Evolutionary conservation across 2,329 filamentous ascomycete genomes (phyloP).

Genomic region (Talaromyces sp.): DNA sequence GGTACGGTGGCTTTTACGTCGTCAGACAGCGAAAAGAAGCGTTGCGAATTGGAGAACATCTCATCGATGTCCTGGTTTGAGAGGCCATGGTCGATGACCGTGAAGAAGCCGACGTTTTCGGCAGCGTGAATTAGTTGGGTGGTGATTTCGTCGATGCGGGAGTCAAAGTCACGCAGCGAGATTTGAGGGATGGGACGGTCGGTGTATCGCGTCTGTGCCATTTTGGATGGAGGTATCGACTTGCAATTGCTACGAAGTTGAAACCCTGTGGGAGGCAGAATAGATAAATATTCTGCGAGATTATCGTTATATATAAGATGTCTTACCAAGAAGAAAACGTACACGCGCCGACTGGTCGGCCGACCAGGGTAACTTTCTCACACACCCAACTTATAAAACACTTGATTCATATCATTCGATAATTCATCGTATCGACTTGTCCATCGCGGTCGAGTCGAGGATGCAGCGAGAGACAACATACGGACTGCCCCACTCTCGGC

Average conservation of each 20-base stretch:
- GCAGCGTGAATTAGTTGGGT: constrained; percentile 51
- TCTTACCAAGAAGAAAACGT: not conserved
- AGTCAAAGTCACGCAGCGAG: constrained; percentile 53
- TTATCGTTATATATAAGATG: not conserved
- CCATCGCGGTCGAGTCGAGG: not conserved
- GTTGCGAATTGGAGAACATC: constrained; percentile 50
- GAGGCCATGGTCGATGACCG: constrained; percentile 55
- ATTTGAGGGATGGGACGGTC: constrained; percentile 49
- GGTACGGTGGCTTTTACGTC: constrained; percentile 53
- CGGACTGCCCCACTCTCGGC: constrained; percentile 11
- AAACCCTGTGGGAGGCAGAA: not conserved
- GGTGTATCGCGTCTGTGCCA: constrained; percentile 40
- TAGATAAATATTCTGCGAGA: not conserved
- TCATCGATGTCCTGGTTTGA: constrained; percentile 46
- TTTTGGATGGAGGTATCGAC: constrained; percentile 12
- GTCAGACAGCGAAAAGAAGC: constrained; percentile 55
- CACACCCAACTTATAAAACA: not conserved
- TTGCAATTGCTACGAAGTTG: not conserved
- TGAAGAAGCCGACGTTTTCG: constrained; percentile 60
- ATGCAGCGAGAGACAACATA: not conserved
- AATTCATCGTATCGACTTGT: not conserved
- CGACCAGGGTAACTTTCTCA: not conserved
- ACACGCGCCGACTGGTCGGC: not conserved
- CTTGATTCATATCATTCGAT: not conserved
- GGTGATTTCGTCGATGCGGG: constrained; percentile 54